Conservation (phyloP, 495 filamentous ascomycete species). For the Penicillium simplicissimum region DNA sequence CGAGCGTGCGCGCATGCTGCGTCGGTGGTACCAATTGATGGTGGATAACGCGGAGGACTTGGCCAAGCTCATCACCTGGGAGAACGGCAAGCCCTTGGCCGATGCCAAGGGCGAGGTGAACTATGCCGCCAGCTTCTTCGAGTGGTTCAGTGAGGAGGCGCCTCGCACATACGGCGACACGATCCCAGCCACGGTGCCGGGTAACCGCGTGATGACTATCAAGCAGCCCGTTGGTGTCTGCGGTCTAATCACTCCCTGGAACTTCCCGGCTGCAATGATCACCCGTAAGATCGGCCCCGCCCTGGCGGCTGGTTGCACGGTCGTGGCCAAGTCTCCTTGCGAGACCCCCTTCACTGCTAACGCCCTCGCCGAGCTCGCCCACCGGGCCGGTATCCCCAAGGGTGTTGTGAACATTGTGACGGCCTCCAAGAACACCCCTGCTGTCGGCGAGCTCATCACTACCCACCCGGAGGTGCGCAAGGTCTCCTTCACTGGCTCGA, state of each 20-base stretch:
- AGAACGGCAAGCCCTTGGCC: conserved; percentile 72
- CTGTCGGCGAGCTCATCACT: conserved; percentile 72
- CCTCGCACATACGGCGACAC: conserved; percentile 70
- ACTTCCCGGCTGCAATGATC: conserved; percentile 93
- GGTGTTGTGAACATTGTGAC: conserved; percentile 86
- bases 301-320: conserved; percentile 79
- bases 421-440: conserved; percentile 67
- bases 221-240: conserved; percentile 93
- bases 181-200: conserved; percentile 67
- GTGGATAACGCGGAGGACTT: conserved; percentile 85
- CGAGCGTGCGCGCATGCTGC: conserved; percentile 77
- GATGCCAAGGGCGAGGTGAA: conserved; percentile 72
- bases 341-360: conserved; percentile 86
- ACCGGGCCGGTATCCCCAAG: conserved; percentile 79
- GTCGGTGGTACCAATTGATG: conserved; percentile 90
- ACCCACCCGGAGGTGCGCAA: conserved; percentile 72
- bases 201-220: conserved; percentile 74
- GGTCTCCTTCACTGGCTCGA: conserved; percentile 88
- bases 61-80: conserved; percentile 83
- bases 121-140: conserved; percentile 73
- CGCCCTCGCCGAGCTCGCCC: conserved; percentile 78
- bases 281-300: conserved; percentile 86
- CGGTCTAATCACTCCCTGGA: conserved; percentile 95
- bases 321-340: conserved; percentile 79
- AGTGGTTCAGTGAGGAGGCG: conserved; percentile 80